A percentile compares a stretch with the other conserved stretches of the same genome.
Conservation (phyloP, 495 filamentous ascomycete species). For the Neurospora cerealis region DNA sequence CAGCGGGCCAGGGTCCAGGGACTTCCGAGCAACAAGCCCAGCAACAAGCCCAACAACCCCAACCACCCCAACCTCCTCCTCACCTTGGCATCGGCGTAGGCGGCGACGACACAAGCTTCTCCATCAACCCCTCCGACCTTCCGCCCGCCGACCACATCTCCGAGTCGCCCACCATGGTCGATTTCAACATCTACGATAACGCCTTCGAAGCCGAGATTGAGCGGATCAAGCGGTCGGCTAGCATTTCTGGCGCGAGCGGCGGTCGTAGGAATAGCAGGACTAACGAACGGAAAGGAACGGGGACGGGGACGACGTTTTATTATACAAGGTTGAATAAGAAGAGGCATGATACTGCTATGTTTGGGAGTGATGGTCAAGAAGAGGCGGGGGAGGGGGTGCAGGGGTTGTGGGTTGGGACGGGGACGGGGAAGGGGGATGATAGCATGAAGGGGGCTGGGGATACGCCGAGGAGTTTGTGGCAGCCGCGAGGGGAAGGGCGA, state of each 20-base stretch:
- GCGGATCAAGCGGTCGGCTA: slow-evolving; percentile 43
- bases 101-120: slow-evolving; percentile 27
- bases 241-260: neutral
- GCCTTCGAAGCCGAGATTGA: slow-evolving; percentile 77
- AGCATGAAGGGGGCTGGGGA: neutral
- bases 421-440: neutral
- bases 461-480: neutral
- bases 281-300: neutral
- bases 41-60: neutral
- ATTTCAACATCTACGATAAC: slow-evolving; percentile 77
- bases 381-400: neutral
- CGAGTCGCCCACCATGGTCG: slow-evolving; percentile 70
- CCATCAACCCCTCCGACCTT: slow-evolving; percentile 1
- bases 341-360: neutral
- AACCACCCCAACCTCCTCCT: slow-evolving; percentile 23
- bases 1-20: neutral
- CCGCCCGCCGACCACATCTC: slow-evolving; percentile 47
- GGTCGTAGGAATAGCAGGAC: neutral
- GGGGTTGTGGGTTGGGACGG: neutral
- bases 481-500: neutral
- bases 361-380: neutral
- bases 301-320: slow-evolving; percentile 1
- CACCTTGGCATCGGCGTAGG: slow-evolving; percentile 68
- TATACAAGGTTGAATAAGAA: slow-evolving; percentile 4
- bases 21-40: neutral